Evolutionary conservation across 169 alveolate species (phyloP).

Genomic region (Eimeria maxima): DNA sequence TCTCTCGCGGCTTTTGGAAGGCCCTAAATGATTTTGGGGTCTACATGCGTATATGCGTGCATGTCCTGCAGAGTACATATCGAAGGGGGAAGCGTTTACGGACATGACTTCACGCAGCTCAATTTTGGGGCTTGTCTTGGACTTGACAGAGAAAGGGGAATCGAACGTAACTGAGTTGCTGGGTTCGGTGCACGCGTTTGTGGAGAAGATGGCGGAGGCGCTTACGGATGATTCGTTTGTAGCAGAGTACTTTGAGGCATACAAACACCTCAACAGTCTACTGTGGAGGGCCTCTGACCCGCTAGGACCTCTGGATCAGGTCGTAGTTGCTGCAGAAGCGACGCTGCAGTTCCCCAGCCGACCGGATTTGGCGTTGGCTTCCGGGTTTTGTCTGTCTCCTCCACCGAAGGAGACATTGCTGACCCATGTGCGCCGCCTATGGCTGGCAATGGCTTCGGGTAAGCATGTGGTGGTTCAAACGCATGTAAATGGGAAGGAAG

Average conservation of each 20-base stretch:
- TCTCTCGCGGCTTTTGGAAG: not conserved
- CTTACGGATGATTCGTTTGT: not conserved
- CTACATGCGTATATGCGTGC: not conserved
- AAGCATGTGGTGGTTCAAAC: not conserved
- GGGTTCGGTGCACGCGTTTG: slow-evolving; percentile 3
- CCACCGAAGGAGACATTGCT: slow-evolving; percentile 3
- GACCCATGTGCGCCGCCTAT: not conserved
- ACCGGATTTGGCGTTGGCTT: slow-evolving; percentile 29
- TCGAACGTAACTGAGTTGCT: not conserved
- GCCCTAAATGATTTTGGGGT: not conserved
- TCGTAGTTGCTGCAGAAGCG: slow-evolving; percentile 57
- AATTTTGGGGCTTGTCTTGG: slow-evolving; percentile 53
- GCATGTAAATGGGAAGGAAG: not conserved
- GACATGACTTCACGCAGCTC: slow-evolving; percentile 61
- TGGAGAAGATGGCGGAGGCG: not conserved
- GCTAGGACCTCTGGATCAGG: slow-evolving; percentile 62
- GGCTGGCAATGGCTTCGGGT: not conserved
- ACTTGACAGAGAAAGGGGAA: slow-evolving; percentile 64
- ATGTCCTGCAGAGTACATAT: not conserved
- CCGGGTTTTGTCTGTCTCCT: slow-evolving; percentile 48
- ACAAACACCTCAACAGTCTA: slow-evolving; percentile 1
- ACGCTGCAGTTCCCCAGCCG: slow-evolving; percentile 29
- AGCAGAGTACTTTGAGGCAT: not conserved
- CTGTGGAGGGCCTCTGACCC: slow-evolving; percentile 73
- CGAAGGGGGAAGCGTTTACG: slow-evolving; percentile 33